These are phyloP conservation scores for Sclerotinia spermophila DNA, from an alignment of 2,329 filamentous ascomycete genomes.

Conservation along the genomic window DNA sequence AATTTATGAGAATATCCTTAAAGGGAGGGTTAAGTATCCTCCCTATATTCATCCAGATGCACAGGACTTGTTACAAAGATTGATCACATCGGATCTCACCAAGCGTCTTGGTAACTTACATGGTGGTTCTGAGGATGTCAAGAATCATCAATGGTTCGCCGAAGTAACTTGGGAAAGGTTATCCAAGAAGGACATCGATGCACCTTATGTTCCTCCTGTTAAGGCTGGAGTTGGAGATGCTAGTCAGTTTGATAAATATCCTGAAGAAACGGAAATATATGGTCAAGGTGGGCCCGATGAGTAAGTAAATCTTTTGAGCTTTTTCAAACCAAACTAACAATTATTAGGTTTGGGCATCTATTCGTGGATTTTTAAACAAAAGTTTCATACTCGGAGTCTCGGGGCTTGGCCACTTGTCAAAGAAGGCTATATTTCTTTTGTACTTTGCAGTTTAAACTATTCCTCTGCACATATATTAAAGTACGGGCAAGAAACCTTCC, in stretches of 20 bases:
- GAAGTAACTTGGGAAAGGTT: slow-evolving; percentile 98
- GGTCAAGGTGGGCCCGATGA: slow-evolving; percentile 75
- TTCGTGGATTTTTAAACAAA: slow-evolving; percentile 26
- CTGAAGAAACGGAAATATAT: slow-evolving; percentile 93
- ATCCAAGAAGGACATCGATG: slow-evolving; percentile 94
- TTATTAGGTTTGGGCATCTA: slow-evolving; percentile 26
- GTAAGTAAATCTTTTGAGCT: slow-evolving; percentile 55
- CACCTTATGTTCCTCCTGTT: slow-evolving; percentile 94
- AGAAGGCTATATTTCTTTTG: slow-evolving; percentile 15
- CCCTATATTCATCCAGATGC: slow-evolving; percentile 93
- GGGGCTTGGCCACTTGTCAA: background rate
- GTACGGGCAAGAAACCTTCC: slow-evolving; percentile 12
- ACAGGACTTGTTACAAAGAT: slow-evolving; percentile 82
- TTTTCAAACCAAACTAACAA: slow-evolving; percentile 32
- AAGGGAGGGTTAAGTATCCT: slow-evolving; percentile 93
- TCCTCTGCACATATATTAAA: slow-evolving; percentile 29
- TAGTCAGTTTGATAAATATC: slow-evolving; percentile 96
- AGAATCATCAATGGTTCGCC: slow-evolving; percentile 92
- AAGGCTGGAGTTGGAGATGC: slow-evolving; percentile 91
- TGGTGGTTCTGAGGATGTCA: slow-evolving; percentile 86
- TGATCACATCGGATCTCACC: slow-evolving; percentile 92
- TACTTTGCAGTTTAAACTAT: slow-evolving; percentile 17
- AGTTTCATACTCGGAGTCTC: slow-evolving; percentile 3
- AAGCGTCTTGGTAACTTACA: slow-evolving; percentile 94
- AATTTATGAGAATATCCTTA: slow-evolving; percentile 99